Evolutionary conservation across 129 eudicot genomes (phyloP).

Genomic region (Arctium minus): DNA sequence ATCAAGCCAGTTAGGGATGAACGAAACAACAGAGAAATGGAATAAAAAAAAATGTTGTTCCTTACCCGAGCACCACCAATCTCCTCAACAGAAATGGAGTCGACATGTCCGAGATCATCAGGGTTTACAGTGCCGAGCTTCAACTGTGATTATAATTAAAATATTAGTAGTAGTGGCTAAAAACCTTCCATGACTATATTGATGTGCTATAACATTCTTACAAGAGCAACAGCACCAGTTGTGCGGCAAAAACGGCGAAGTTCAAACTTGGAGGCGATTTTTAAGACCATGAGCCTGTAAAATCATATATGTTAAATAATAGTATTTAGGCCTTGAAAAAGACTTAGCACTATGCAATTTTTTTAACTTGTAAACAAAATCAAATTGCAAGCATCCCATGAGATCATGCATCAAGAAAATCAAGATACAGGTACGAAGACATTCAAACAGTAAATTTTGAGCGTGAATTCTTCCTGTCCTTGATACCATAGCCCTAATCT

Average conservation of each 20-base stretch:
- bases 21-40: not conserved
- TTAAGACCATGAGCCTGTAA: constrained; percentile 89
- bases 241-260: constrained; percentile 92
- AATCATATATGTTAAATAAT: not conserved
- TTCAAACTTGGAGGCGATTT: constrained; percentile 87
- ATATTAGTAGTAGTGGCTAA: not conserved
- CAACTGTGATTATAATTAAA: constrained; percentile 42
- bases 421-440: too few relatives aligned
- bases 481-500: too few relatives aligned
- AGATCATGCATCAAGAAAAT: too few relatives aligned
- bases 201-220: constrained; percentile 33
- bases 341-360: too few relatives aligned
- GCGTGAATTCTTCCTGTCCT: too few relatives aligned
- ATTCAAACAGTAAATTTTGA: too few relatives aligned
- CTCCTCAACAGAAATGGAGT: constrained; percentile 87
- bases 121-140: constrained; percentile 80
- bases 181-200: not conserved
- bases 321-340: not conserved
- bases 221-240: constrained; percentile 85
- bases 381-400: not conserved
- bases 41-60: not conserved
- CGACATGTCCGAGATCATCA: constrained; percentile 93
- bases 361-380: too few relatives aligned
- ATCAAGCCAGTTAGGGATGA: not conserved
- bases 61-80: constrained; percentile 91